Conservation (phyloP, 2,329 filamentous ascomycete genomes). For the Alternaria brassicicola region DNA sequence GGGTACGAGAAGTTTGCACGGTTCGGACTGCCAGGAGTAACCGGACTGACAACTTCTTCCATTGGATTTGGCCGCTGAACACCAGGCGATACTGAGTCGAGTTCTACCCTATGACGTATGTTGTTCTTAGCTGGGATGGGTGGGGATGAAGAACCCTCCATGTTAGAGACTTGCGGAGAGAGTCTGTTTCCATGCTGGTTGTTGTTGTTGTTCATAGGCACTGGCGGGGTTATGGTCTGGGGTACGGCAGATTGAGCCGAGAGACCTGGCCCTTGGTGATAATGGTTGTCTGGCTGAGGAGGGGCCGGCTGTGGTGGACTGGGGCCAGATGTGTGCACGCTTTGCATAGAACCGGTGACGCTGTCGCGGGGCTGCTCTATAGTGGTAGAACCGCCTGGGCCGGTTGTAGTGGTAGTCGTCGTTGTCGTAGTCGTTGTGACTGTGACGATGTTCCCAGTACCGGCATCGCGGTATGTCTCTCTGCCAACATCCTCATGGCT, state of each 20-base stretch:
- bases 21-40: conserved; percentile 37
- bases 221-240: conserved; percentile 11
- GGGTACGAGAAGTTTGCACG: conserved; percentile 47
- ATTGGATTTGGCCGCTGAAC: conserved; percentile 44
- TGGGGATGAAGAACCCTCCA: conserved; percentile 30
- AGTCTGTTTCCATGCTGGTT: conserved; percentile 4
- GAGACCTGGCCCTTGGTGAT: conserved; percentile 19
- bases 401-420: conserved; percentile 45
- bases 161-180: conserved; percentile 16
- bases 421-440: conserved; percentile 47
- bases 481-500: conserved; percentile 35
- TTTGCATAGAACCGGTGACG: conserved; percentile 25
- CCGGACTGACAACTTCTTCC: conserved; percentile 29
- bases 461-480: conserved; percentile 41
- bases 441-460: conserved; percentile 44
- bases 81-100: conserved; percentile 43
- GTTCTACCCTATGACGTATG: conserved; percentile 44
- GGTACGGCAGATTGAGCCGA: conserved; percentile 21
- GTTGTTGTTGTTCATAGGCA: conserved; percentile 2
- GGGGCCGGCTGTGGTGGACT: conserved; percentile 41
- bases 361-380: conserved; percentile 36
- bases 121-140: conserved; percentile 46
- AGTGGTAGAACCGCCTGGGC: conserved; percentile 43
- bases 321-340: conserved; percentile 42
- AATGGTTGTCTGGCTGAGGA: conserved; percentile 20